A percentile compares a stretch with the other conserved stretches of the same genome.
These are phyloP conservation scores for Suhomyces canberraensis DNA, from an alignment of 805 yeast species.

Conservation along the genomic window DNA sequence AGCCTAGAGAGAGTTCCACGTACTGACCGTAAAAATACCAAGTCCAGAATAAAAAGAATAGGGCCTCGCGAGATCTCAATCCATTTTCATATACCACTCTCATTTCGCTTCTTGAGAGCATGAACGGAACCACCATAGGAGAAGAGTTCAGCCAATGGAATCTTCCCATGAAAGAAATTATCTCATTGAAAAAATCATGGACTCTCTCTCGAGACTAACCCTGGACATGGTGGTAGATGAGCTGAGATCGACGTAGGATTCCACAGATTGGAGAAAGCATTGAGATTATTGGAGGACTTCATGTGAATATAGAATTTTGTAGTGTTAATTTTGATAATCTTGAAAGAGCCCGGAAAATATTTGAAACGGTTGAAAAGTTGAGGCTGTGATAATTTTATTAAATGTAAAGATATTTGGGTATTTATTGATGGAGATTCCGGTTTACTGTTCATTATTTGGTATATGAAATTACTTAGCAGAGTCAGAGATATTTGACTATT, in stretches of 20 bases:
- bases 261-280: constrained; percentile 73
- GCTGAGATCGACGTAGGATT: constrained; percentile 74
- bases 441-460: too few relatives aligned
- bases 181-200: constrained; percentile 80
- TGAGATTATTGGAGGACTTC: constrained; percentile 83
- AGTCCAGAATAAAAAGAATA: constrained; percentile 14
- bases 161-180: constrained; percentile 71
- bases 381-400: too few relatives aligned
- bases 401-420: too few relatives aligned
- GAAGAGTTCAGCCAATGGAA: constrained; percentile 72
- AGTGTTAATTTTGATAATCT: too few relatives aligned
- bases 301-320: constrained; percentile 21
- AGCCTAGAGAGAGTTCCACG: too few relatives aligned
- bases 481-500: too few relatives aligned
- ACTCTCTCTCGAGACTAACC: constrained; percentile 78
- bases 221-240: constrained; percentile 90
- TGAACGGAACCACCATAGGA: constrained; percentile 60
- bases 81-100: constrained; percentile 45
- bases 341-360: too few relatives aligned
- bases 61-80: constrained; percentile 17
- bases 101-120: constrained; percentile 51
- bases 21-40: constrained; percentile 19
- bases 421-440: too few relatives aligned
- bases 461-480: too few relatives aligned
- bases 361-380: too few relatives aligned